phyloP scores from a whole-genome alignment of 1,284 basidiomycete genomes.

The Sporisorium iseilematis-ciliati region DNA sequence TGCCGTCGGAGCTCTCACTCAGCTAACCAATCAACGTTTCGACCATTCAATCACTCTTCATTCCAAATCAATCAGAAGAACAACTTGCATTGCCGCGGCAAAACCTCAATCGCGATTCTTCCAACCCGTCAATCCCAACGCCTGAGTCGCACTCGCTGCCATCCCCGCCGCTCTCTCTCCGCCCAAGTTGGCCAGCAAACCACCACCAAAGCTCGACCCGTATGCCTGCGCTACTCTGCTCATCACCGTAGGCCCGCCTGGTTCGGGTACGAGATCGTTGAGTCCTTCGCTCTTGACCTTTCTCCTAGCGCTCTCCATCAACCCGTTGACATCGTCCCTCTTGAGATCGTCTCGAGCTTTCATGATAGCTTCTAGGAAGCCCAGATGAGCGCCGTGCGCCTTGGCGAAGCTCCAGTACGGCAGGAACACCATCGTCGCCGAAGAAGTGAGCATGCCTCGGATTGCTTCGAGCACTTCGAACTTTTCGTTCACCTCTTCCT shows the following conservation, averaged over 20 bases:
- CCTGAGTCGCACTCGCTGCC: slow-evolving; percentile 40
- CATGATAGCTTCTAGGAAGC: slow-evolving; percentile 90
- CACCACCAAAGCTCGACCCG: slow-evolving; percentile 33
- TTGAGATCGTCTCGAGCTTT: slow-evolving; percentile 91
- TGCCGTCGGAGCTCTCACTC: no score
- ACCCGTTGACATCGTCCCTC: slow-evolving; percentile 83
- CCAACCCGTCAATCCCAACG: slow-evolving; percentile 40
- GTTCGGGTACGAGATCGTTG: slow-evolving; percentile 59
- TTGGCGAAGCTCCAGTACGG: slow-evolving; percentile 95
- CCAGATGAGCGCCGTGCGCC: slow-evolving; percentile 89
- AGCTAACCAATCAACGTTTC: no score
- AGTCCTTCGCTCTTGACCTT: slow-evolving; percentile 77
- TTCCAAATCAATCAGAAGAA: no score
- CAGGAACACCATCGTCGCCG: slow-evolving; percentile 91
- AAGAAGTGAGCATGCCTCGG: slow-evolving; percentile 85
- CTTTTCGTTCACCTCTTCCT: slow-evolving; percentile 82
- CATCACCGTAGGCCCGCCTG: slow-evolving; percentile 61
- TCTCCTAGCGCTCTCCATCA: slow-evolving; percentile 92
- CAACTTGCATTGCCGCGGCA: no score
- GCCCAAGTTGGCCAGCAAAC: slow-evolving; percentile 40
- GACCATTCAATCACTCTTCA: no score
- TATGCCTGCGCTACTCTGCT: slow-evolving; percentile 59
- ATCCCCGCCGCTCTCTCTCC: slow-evolving; percentile 39
- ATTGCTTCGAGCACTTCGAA: slow-evolving; percentile 85
- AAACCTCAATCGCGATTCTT: slow-evolving; percentile 33